phyloP scores from a whole-genome alignment of 169 alveolate species.

The Eimeria mitis region DNA sequence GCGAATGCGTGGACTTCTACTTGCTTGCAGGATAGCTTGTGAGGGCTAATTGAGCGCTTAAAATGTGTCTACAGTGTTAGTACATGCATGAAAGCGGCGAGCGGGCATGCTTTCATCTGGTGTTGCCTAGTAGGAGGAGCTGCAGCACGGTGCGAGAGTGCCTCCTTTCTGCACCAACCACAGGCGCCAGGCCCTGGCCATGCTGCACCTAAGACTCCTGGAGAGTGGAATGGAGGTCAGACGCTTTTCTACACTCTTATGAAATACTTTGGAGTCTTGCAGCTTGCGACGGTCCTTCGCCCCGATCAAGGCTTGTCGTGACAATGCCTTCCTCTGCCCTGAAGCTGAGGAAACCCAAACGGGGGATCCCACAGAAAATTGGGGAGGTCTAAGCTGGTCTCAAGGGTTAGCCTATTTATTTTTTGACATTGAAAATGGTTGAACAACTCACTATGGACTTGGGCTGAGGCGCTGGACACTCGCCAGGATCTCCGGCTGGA shows the following conservation, averaged over 20 bases:
- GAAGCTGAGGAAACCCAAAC: too few relatives aligned
- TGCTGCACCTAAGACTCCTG: not conserved
- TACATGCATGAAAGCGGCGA: not conserved
- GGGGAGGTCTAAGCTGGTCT: not conserved
- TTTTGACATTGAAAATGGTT: not conserved
- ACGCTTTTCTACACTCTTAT: too few relatives aligned
- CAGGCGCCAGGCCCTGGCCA: not conserved
- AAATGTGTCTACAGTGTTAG: not conserved
- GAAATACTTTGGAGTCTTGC: not conserved
- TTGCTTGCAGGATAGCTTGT: not conserved
- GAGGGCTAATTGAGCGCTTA: not conserved
- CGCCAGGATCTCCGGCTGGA: not conserved
- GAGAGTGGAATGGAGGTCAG: not conserved
- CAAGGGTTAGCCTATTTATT: not conserved
- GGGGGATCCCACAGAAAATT: too few relatives aligned
- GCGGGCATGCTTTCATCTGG: not conserved
- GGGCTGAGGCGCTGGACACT: not conserved
- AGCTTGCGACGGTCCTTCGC: not conserved
- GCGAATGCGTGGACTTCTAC: not conserved
- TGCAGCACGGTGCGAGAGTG: not conserved
- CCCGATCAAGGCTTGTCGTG: not conserved
- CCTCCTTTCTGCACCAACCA: not conserved
- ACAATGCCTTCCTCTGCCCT: not conserved
- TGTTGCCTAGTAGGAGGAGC: not conserved
- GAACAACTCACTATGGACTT: not conserved